A percentile compares a stretch with the other conserved stretches of the same genome.
Conservation (phyloP, 495 filamentous ascomycete genomes). For the Cladorrhinum samala region DNA sequence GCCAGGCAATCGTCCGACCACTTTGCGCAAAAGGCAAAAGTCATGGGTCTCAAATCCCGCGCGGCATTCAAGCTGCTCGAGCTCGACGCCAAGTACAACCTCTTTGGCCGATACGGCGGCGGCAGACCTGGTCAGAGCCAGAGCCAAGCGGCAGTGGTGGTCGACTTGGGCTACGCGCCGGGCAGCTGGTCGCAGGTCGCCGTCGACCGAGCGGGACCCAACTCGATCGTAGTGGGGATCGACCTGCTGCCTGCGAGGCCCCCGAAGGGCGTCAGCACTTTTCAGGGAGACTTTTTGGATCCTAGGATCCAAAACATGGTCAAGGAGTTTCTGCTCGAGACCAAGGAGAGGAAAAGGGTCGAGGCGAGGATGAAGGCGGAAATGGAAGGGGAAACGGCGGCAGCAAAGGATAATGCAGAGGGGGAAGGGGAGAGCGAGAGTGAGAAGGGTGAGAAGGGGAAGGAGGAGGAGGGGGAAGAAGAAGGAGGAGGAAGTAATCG, state of each 20-base stretch:
- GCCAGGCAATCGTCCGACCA: conserved; percentile 64
- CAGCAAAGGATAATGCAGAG: neutral
- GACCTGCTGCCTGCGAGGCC: conserved; percentile 90
- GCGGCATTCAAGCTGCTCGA: conserved; percentile 90
- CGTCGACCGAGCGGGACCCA: conserved; percentile 63
- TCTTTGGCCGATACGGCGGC: conserved; percentile 58
- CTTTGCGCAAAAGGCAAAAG: conserved; percentile 63
- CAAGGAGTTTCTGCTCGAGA: conserved; percentile 64
- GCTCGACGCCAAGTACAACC: conserved; percentile 71
- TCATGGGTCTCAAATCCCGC: conserved; percentile 74
- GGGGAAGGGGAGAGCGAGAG: conserved; percentile 16
- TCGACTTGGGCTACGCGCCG: conserved; percentile 91
- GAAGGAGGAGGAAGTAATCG: conserved; percentile 12
- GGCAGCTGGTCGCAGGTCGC: conserved; percentile 98
- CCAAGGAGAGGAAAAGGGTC: conserved; percentile 35
- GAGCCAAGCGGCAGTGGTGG: no score
- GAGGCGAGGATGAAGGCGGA: conserved; percentile 46
- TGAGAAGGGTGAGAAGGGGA: conserved; percentile 12
- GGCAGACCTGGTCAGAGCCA: no score
- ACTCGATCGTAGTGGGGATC: conserved; percentile 78
- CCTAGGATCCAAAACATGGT: conserved; percentile 65
- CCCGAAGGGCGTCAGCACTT: conserved; percentile 79
- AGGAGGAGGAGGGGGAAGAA: conserved; percentile 12
- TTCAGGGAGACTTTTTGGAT: conserved; percentile 87
- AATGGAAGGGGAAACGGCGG: neutral